These are phyloP conservation scores for Paracamarosporium sp. DNA, from an alignment of 2,329 filamentous ascomycete species.

Conservation along the genomic window DNA sequence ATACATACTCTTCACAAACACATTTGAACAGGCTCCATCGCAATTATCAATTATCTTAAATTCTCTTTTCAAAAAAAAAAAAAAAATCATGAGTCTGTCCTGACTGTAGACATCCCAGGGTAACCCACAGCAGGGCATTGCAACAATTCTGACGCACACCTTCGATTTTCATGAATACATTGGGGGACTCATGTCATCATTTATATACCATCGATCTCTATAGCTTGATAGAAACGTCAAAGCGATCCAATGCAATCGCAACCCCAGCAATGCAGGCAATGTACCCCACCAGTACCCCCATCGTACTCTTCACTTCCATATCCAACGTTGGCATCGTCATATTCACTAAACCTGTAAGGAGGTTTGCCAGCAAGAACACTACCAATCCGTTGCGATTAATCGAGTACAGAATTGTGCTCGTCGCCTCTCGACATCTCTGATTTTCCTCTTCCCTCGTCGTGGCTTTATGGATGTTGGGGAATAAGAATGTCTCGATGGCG, in stretches of 20 bases:
- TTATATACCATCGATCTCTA: no score
- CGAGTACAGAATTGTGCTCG: constrained; percentile 79
- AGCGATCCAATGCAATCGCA: constrained; percentile 71
- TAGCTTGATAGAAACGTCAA: constrained; percentile 74
- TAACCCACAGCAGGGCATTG: no score
- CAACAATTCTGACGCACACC: no score
- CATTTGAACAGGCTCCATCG: no score
- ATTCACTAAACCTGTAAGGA: constrained; percentile 89
- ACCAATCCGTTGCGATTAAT: constrained; percentile 89
- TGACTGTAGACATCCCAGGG: no score
- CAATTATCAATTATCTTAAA: no score
- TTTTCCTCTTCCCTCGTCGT: constrained; percentile 62
- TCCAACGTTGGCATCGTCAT: constrained; percentile 84
- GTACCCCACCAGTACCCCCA: constrained; percentile 79
- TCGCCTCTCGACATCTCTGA: constrained; percentile 71
- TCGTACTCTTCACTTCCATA: constrained; percentile 67
- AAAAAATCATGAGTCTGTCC: no score
- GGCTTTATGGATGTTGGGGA: constrained; percentile 73
- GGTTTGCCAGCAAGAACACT: constrained; percentile 85
- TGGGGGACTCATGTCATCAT: no score
- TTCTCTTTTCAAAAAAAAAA: no score
- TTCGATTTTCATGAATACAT: no score
- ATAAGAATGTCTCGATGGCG: constrained; percentile 77
- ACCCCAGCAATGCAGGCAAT: constrained; percentile 69
- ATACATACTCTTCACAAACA: no score